Percentiles rank a stretch among this genome's conserved stretches.
phyloP scores from a whole-genome alignment of 2,329 filamentous ascomycete genomes.

The Botrytis porri region DNA sequence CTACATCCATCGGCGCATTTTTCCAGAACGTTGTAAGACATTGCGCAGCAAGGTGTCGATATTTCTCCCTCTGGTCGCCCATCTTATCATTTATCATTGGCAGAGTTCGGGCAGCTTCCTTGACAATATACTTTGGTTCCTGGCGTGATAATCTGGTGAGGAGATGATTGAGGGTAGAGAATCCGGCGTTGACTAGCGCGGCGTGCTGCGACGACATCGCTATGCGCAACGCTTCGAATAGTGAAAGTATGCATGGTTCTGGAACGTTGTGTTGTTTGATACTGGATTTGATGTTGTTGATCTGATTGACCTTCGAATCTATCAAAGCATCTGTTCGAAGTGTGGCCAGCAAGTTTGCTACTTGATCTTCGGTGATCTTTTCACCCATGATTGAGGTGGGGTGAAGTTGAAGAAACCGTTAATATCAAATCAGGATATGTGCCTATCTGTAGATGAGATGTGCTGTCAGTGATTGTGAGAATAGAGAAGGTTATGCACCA shows the following conservation, averaged over 20 bases:
- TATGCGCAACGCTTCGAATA: slow-evolving; percentile 79
- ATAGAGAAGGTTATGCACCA: slow-evolving; percentile 11
- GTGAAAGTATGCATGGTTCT: slow-evolving; percentile 63
- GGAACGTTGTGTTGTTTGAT: slow-evolving; percentile 94
- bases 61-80: slow-evolving; percentile 84
- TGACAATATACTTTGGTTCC: slow-evolving; percentile 69
- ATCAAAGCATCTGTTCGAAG: slow-evolving; percentile 62
- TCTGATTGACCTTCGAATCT: slow-evolving; percentile 66
- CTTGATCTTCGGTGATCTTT: slow-evolving; percentile 58
- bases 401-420: slow-evolving; percentile 11
- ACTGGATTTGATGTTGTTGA: slow-evolving; percentile 75
- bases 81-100: slow-evolving; percentile 79
- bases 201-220: slow-evolving; percentile 75
- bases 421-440: slow-evolving; percentile 18
- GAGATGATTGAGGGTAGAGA: slow-evolving; percentile 84
- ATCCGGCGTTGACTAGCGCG: slow-evolving; percentile 75
- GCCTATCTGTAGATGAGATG: slow-evolving; percentile 26
- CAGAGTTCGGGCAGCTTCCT: slow-evolving; percentile 68
- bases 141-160: slow-evolving; percentile 83
- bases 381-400: slow-evolving; percentile 47
- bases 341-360: slow-evolving; percentile 51
- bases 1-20: slow-evolving; percentile 68
- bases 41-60: slow-evolving; percentile 70
- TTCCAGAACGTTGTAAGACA: slow-evolving; percentile 75
- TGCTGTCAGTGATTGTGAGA: slow-evolving; percentile 20